Evolutionary conservation across 2,329 filamentous ascomycete species (phyloP).

Genomic region (Fusarium sp.): DNA sequence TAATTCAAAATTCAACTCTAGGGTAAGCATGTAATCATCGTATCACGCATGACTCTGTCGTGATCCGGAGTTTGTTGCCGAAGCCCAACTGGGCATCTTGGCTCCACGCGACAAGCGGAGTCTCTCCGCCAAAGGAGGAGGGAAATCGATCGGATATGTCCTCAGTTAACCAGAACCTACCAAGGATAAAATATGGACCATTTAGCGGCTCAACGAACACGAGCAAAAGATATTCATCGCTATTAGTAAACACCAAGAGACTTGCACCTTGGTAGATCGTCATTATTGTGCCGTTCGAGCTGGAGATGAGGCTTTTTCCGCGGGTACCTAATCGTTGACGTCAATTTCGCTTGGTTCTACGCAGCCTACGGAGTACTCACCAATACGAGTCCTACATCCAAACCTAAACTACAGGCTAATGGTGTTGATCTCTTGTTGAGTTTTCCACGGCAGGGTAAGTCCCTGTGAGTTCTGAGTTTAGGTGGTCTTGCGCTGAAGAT

Average conservation of each 20-base stretch:
- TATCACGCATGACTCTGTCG: constrained; percentile 6
- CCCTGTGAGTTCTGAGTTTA: no score
- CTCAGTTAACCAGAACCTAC: constrained; percentile 9
- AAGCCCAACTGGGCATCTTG: constrained; percentile 4
- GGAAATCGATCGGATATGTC: constrained; percentile 20
- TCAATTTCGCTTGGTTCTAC: constrained; percentile 13
- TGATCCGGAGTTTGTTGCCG: constrained; percentile 18
- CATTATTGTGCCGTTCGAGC: not conserved
- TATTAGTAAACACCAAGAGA: not conserved
- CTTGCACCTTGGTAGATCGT: not conserved
- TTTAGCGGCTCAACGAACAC: constrained; percentile 1
- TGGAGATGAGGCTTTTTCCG: constrained; percentile 20
- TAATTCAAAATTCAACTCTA: not conserved
- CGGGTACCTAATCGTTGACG: constrained; percentile 20
- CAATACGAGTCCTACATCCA: constrained; percentile 21
- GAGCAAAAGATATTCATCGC: not conserved
- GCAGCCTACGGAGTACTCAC: constrained; percentile 27
- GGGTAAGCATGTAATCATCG: constrained; percentile 18
- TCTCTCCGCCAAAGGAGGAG: not conserved
- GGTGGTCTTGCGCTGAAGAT: not conserved
- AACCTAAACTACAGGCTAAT: constrained; percentile 3
- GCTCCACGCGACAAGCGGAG: constrained; percentile 20
- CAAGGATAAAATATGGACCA: constrained; percentile 27
- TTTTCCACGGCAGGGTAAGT: not conserved
- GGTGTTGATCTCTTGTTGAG: not conserved